Conservation (phyloP, 768 basidiomycete species). For the Lactarius sp. region DNA sequence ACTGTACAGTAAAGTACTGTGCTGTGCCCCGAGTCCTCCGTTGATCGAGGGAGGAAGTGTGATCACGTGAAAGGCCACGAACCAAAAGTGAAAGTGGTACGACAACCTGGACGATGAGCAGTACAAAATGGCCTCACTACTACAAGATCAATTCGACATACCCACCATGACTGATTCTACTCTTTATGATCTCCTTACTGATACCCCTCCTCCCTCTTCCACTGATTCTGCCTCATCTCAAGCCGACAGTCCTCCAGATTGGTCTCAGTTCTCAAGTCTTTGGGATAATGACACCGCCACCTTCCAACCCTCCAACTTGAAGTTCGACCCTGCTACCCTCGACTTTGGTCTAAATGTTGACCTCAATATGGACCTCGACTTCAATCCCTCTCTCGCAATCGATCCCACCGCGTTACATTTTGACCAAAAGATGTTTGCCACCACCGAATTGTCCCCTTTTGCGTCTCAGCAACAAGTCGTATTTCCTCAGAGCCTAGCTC, state of each 20-base stretch:
- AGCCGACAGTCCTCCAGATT: conserved; percentile 25
- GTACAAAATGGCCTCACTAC: conserved; percentile 1
- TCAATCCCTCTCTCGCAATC: conserved; percentile 52
- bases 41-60: not conserved
- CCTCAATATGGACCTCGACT: conserved; percentile 56
- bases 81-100: conserved; percentile 2
- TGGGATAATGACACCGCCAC: conserved; percentile 9
- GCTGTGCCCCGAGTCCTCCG: too few species aligned
- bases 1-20: too few species aligned
- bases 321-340: conserved; percentile 33
- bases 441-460: conserved; percentile 9
- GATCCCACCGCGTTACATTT: conserved; percentile 64
- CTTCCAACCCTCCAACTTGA: not conserved
- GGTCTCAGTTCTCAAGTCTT: conserved; percentile 26
- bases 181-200: conserved; percentile 7
- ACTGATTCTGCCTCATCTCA: conserved; percentile 16
- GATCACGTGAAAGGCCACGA: not conserved
- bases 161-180: not conserved
- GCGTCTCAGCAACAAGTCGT: conserved; percentile 23
- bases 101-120: not conserved
- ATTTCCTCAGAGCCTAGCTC: conserved; percentile 20
- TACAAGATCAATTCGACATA: conserved; percentile 10
- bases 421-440: conserved; percentile 33
- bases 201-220: conserved; percentile 13
- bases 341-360: conserved; percentile 37